These are phyloP conservation scores for Magnolia officinalis DNA, from an alignment of 164 flowering plant species.

Conservation along the genomic window DNA sequence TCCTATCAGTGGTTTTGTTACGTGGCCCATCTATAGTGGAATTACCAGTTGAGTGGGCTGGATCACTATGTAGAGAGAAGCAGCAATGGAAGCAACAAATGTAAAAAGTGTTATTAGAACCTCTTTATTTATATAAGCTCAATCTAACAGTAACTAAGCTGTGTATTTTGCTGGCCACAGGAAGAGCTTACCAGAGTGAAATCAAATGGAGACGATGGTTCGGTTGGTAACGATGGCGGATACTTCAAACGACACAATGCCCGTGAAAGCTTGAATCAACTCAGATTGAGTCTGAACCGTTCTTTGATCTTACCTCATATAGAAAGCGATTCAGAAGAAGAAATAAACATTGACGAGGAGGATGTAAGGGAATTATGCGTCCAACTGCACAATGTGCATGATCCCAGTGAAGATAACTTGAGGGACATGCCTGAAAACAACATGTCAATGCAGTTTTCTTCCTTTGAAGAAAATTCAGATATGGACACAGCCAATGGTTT, in stretches of 20 bases:
- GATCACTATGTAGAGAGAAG: no score
- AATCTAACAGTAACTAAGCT: neutral
- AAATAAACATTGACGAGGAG: constrained; percentile 44
- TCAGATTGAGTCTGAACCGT: constrained; percentile 87
- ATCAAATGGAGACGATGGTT: constrained; percentile 33
- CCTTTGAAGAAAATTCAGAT: constrained; percentile 49
- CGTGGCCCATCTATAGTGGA: no score
- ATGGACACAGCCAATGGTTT: constrained; percentile 24
- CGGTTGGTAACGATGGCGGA: constrained; percentile 31
- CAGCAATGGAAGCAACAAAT: no score
- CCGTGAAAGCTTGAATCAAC: constrained; percentile 81
- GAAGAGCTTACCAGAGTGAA: constrained; percentile 89
- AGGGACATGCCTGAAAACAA: constrained; percentile 29
- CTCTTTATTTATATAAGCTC: neutral
- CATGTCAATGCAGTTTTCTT: constrained; percentile 34
- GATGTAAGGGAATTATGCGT: constrained; percentile 58
- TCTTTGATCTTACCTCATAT: constrained; percentile 64
- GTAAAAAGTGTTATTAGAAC: no score
- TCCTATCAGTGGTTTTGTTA: neutral
- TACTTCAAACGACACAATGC: constrained; percentile 47
- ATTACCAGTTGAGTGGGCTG: no score
- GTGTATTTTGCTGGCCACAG: constrained; percentile 38
- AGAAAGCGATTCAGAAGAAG: constrained; percentile 45
- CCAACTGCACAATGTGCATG: constrained; percentile 50
- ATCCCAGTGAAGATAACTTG: constrained; percentile 34